Evolutionary conservation across 805 yeast species (phyloP).

Genomic region (Candida khao-thaluensis): DNA sequence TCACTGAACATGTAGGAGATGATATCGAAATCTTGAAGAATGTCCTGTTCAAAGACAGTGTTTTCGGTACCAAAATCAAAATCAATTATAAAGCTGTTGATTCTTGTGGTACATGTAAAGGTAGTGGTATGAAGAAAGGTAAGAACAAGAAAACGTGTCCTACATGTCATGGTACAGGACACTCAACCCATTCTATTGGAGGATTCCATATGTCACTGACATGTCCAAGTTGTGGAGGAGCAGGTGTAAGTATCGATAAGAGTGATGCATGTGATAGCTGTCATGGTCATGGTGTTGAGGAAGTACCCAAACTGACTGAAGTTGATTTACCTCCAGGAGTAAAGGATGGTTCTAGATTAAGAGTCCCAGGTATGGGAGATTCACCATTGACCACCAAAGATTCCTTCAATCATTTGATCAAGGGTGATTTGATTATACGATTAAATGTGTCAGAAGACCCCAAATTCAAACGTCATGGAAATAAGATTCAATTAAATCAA

Average conservation of each 20-base stretch:
- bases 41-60: conserved; percentile 80
- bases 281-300: conserved; percentile 85
- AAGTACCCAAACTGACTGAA: conserved; percentile 64
- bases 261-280: conserved; percentile 75
- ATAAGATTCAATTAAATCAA: conserved; percentile 62
- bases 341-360: conserved; percentile 78
- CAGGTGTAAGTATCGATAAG: conserved; percentile 73
- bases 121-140: conserved; percentile 81
- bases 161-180: conserved; percentile 92
- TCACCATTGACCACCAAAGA: conserved; percentile 76
- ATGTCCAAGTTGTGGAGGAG: conserved; percentile 82
- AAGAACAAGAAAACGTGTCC: conserved; percentile 75
- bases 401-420: conserved; percentile 61
- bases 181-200: conserved; percentile 79
- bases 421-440: conserved; percentile 87
- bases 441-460: conserved; percentile 76
- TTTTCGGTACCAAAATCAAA: conserved; percentile 68
- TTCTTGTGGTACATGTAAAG: conserved; percentile 75
- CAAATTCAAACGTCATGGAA: conserved; percentile 62
- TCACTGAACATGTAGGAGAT: conserved; percentile 84
- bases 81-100: conserved; percentile 74
- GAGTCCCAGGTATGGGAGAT: conserved; percentile 88
- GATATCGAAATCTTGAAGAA: conserved; percentile 78
- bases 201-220: conserved; percentile 98
- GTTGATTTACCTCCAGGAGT: conserved; percentile 89